A percentile compares a stretch with the other conserved stretches of the same genome.
Conservation (phyloP, 306 rosid genomes). For the Dryas drummondii region DNA sequence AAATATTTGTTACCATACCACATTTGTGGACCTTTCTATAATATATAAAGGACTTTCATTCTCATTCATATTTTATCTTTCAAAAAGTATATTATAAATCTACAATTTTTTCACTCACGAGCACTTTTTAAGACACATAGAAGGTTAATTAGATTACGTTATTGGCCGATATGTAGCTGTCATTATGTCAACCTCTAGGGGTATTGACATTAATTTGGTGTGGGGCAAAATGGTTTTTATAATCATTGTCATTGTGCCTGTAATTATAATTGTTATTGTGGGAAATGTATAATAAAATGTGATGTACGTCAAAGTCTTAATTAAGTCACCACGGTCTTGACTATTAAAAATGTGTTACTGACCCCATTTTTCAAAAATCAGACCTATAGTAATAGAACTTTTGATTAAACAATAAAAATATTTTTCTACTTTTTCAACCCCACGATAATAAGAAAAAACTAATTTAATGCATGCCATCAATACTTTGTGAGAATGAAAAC, state of each 20-base stretch:
- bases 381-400: too few species aligned
- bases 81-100: too few species aligned
- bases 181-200: background rate
- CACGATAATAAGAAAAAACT: background rate
- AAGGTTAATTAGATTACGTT: background rate
- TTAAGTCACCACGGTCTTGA: background rate
- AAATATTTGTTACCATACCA: too few species aligned
- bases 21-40: too few species aligned
- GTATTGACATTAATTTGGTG: background rate
- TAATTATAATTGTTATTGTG: background rate
- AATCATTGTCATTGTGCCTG: background rate
- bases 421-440: background rate
- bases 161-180: background rate
- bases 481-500: background rate
- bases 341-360: background rate
- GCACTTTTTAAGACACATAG: too few species aligned
- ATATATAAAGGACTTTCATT: too few species aligned
- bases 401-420: background rate
- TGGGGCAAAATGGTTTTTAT: background rate
- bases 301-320: background rate
- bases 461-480: background rate
- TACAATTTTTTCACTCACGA: too few species aligned
- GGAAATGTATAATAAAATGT: background rate
- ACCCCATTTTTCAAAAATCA: background rate
- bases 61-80: too few species aligned